Conservation (phyloP, 2,329 filamentous ascomycete genomes). For the Dactylellina leptospora region DNA sequence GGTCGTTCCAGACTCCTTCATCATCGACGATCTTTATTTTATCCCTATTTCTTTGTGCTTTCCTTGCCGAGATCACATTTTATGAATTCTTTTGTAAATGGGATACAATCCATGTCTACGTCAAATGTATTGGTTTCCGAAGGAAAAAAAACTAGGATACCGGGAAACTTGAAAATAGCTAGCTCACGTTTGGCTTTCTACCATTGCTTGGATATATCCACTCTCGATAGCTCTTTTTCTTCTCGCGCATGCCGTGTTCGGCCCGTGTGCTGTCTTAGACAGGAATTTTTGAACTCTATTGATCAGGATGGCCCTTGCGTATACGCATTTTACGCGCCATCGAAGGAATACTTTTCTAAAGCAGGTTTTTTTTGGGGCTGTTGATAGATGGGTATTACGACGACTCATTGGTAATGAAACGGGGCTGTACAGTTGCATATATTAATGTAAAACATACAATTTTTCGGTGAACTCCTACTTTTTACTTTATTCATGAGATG, state of each 20-base stretch:
- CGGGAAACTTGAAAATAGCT: not conserved
- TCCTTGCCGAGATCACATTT: slow-evolving; percentile 12
- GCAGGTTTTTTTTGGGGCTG: no score
- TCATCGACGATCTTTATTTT: not conserved
- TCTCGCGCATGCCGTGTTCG: slow-evolving; percentile 29
- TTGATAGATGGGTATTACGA: no score
- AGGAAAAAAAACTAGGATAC: not conserved
- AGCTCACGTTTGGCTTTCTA: slow-evolving; percentile 7
- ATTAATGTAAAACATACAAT: not conserved
- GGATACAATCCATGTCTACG: slow-evolving; percentile 14
- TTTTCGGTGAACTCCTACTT: not conserved
- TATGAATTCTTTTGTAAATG: not conserved
- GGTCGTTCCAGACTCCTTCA: slow-evolving; percentile 1
- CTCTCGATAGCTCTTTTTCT: no score
- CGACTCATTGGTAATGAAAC: slow-evolving; percentile 1
- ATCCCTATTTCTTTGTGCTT: not conserved
- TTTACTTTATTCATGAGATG: no score
- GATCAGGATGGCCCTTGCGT: not conserved
- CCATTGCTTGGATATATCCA: no score
- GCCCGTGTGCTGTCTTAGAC: slow-evolving; percentile 49
- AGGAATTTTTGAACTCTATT: no score
- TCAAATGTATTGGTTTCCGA: slow-evolving; percentile 3
- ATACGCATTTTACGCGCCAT: not conserved
- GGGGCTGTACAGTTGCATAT: no score
- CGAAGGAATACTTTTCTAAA: not conserved